Base-by-base conservation (phyloP, 1,284 basidiomycete species). In the Caloboletus firmus region DNA sequence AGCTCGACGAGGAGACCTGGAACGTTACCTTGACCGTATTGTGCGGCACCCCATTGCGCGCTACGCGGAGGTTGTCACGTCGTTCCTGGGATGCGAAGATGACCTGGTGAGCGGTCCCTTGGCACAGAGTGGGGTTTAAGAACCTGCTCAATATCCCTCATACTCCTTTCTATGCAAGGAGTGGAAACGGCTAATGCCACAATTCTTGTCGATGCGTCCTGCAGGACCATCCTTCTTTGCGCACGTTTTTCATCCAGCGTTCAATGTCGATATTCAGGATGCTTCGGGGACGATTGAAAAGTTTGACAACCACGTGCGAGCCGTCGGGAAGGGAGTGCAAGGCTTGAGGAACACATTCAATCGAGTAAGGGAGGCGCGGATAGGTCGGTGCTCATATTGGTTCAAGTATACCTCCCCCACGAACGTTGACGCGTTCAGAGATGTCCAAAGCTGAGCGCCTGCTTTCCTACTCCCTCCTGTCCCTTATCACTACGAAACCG, bases 201-300 rank as follows among this genome's bases (percentile, higher is more conserved):
- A 79, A 57, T 80, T 85, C 60, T 73, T 88, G 2, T 72, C 79
- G 11, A 73, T 83, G 53, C 82, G 80, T 10, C 75, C 85, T 9
- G 82, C 84, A 15, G 87, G 86, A 1, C 79, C 88, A 3, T 71
- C 79, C 0, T 92, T 94, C 66, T 93, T 89, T 63, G 83, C 88
- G 0, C 82, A 82, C 26, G 86, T 93, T 0, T 92, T 84, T 63
- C 91, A 95, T 65, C 92, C 91, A 2, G 86, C 82, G 1, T 94
- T 91, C 72, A 93, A 93, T 66, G 65, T 94, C 37, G 91, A 94
- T 58, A 67, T 77, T 0, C 84, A 88, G 35, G 88, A 90, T 45
- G 83, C 83, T 3, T 71, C 74, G 17, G 81, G 83, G 9, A 72
- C 76, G 0, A 75, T 82, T 2, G 79, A 83, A 11, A 72, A 79